These are phyloP conservation scores for Lentinula novae-zelandiae DNA, from an alignment of 1,284 basidiomycete genomes.

Conservation along the genomic window DNA sequence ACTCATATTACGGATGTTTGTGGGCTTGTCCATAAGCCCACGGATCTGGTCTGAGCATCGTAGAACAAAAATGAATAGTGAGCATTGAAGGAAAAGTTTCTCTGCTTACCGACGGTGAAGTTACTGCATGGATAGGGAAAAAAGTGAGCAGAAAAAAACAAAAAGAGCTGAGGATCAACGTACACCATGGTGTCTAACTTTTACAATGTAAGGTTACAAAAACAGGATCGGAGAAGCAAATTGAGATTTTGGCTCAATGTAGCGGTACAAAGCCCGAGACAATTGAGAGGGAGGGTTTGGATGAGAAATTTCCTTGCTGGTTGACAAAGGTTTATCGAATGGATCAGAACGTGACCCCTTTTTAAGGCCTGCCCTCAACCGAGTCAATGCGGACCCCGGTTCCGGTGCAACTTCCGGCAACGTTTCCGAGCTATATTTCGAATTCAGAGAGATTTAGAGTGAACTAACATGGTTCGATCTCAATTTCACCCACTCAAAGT, in stretches of 20 bases:
- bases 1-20: constrained; percentile 98
- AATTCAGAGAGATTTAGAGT: too few relatives aligned
- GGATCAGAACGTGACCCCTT: neutral
- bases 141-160: constrained; percentile 28
- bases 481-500: constrained; percentile 39
- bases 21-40: constrained; percentile 84
- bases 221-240: constrained; percentile 24
- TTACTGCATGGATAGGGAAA: constrained; percentile 49
- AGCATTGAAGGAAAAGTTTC: constrained; percentile 8
- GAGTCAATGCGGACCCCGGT: neutral
- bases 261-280: constrained; percentile 11
- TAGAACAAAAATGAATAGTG: constrained; percentile 16
- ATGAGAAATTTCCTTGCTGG: constrained; percentile 1
- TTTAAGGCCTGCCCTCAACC: neutral
- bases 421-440: too few relatives aligned
- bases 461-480: constrained; percentile 19
- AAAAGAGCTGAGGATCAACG: constrained; percentile 30
- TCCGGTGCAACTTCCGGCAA: too few relatives aligned
- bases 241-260: constrained; percentile 23
- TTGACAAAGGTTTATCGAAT: constrained; percentile 8
- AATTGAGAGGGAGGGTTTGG: constrained; percentile 9
- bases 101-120: constrained; percentile 78
- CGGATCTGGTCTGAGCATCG: constrained; percentile 77
- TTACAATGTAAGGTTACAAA: constrained; percentile 32
- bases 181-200: constrained; percentile 71